phyloP scores from a whole-genome alignment of 2,329 filamentous ascomycete species.

The Ophiobolus disseminans region DNA sequence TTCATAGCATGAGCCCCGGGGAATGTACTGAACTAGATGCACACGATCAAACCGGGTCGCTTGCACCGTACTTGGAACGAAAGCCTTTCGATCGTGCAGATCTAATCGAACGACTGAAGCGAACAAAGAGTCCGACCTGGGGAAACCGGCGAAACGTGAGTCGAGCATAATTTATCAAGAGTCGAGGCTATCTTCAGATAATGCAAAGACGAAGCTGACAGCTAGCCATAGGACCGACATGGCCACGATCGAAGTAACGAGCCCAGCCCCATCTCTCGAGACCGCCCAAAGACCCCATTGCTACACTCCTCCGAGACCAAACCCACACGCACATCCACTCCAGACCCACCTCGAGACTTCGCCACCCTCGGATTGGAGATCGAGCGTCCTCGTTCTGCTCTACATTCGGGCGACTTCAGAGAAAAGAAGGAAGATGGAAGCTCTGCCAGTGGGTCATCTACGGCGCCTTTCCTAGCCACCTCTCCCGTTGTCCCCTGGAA shows the following conservation, averaged over 20 bases:
- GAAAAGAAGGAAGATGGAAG: slow-evolving; percentile 52
- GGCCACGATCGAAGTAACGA: slow-evolving; percentile 17
- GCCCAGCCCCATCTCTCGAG: slow-evolving; percentile 31
- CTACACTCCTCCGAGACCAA: slow-evolving; percentile 46
- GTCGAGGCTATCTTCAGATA: background rate
- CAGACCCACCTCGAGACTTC: slow-evolving; percentile 36
- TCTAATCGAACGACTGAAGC: slow-evolving; percentile 84
- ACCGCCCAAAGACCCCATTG: slow-evolving; percentile 42
- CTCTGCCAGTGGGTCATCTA: slow-evolving; percentile 15
- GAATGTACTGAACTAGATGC: slow-evolving; percentile 5
- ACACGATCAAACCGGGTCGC: slow-evolving; percentile 18
- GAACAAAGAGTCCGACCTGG: slow-evolving; percentile 78
- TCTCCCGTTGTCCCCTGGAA: slow-evolving; percentile 67
- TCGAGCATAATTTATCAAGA: slow-evolving; percentile 5
- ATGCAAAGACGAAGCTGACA: slow-evolving; percentile 21
- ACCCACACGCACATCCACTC: slow-evolving; percentile 39
- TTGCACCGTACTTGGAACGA: slow-evolving; percentile 30
- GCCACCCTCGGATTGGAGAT: slow-evolving; percentile 62
- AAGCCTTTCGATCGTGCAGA: slow-evolving; percentile 69
- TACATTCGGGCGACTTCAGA: slow-evolving; percentile 69
- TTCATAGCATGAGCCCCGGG: slow-evolving; percentile 14
- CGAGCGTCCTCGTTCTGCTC: slow-evolving; percentile 78
- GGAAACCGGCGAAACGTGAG: slow-evolving; percentile 63
- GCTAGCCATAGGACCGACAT: slow-evolving; percentile 21
- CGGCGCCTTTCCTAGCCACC: slow-evolving; percentile 46